These are phyloP conservation scores for Pachyrhizus erosus DNA, from an alignment of 306 rosid genomes.

Conservation along the genomic window DNA sequence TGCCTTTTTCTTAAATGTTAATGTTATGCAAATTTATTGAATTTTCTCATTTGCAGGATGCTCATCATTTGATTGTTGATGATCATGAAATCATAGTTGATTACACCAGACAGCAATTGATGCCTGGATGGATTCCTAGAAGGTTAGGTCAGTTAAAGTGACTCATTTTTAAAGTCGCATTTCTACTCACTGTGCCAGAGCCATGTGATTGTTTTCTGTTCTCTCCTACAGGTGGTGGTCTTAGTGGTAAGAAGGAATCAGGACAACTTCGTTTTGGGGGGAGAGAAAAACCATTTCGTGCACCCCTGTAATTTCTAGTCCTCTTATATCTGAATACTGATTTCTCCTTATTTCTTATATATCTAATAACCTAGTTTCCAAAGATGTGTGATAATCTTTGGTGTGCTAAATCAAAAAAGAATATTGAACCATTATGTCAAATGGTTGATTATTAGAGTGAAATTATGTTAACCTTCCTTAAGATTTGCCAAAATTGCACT, in stretches of 20 bases:
- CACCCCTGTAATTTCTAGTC: conserved; percentile 68
- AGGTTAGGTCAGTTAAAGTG: conserved; percentile 75
- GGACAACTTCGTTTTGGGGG: conserved; percentile 99
- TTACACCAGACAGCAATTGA: conserved; percentile 82
- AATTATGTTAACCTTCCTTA: background rate
- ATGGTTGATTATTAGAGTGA: background rate
- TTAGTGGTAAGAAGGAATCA: conserved; percentile 94
- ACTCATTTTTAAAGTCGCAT: conserved; percentile 35
- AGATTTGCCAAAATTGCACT: background rate
- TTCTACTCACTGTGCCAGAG: background rate
- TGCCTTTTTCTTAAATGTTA: background rate
- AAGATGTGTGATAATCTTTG: background rate
- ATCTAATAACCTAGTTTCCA: background rate
- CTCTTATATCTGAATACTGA: conserved; percentile 21
- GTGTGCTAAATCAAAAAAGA: background rate
- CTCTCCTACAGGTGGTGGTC: conserved; percentile 79
- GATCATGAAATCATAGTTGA: conserved; percentile 84
- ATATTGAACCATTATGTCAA: background rate
- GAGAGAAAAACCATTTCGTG: conserved; percentile 93
- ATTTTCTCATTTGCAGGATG: conserved; percentile 66
- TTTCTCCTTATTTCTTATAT: conserved; percentile 18
- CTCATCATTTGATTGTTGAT: conserved; percentile 82
- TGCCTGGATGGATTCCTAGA: conserved; percentile 98
- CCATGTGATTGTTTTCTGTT: conserved; percentile 25
- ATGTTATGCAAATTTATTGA: conserved; percentile 1